Evolutionary conservation across 371 early-diverging fungal genomes (phyloP).

Genomic region (Rhizopus delemar): DNA sequence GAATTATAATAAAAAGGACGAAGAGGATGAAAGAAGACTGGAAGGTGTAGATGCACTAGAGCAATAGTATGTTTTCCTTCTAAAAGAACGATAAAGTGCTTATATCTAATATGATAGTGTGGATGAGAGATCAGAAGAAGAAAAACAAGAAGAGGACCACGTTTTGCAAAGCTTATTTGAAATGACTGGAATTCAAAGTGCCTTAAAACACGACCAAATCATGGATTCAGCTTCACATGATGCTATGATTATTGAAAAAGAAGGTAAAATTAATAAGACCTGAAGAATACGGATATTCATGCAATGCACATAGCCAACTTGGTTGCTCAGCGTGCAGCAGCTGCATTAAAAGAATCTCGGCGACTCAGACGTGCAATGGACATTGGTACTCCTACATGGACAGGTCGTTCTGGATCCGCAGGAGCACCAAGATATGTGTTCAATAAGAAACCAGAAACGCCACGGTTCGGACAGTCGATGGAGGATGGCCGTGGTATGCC

Average conservation of each 20-base stretch:
- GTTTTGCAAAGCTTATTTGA: constrained; percentile 76
- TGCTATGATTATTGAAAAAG: constrained; percentile 66
- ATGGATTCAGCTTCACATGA: constrained; percentile 71
- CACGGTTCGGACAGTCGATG: constrained; percentile 49
- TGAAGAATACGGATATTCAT: neutral
- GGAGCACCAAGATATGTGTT: constrained; percentile 48
- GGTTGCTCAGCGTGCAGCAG: constrained; percentile 59
- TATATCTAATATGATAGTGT: neutral
- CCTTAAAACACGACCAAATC: constrained; percentile 85
- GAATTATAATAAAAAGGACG: constrained; percentile 33
- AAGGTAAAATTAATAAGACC: constrained; percentile 57
- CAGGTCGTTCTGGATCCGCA: constrained; percentile 65
- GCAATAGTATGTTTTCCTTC: constrained; percentile 50
- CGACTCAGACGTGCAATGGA: constrained; percentile 32
- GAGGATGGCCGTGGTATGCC: constrained; percentile 18
- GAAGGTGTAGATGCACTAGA: constrained; percentile 60
- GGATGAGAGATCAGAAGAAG: constrained; percentile 9
- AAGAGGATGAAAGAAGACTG: constrained; percentile 43
- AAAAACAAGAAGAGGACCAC: constrained; percentile 39
- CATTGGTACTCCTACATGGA: constrained; percentile 70
- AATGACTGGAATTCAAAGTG: constrained; percentile 83
- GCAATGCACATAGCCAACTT: constrained; percentile 36
- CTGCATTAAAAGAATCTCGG: constrained; percentile 56
- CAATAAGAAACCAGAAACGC: constrained; percentile 20
- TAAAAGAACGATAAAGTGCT: neutral